These are phyloP conservation scores for Cercospora janseana DNA, from an alignment of 2,329 filamentous ascomycete genomes.

Conservation along the genomic window DNA sequence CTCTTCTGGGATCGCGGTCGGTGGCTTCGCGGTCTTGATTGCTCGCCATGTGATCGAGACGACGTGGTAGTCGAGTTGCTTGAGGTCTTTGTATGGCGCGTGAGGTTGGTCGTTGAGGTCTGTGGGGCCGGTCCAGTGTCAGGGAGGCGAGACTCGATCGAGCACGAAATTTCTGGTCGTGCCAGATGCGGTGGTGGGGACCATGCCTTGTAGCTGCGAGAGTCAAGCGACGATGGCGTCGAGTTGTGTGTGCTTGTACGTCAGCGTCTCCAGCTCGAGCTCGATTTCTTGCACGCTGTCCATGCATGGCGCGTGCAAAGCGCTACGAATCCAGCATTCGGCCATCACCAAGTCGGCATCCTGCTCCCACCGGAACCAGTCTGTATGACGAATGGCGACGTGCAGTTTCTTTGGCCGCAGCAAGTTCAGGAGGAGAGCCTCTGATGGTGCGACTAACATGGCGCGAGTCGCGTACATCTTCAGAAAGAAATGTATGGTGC, in stretches of 20 bases:
- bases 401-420: conserved; percentile 24
- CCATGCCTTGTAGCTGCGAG: conserved; percentile 27
- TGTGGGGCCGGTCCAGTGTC: conserved; percentile 49
- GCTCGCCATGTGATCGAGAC: conserved; percentile 41
- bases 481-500: conserved; percentile 27
- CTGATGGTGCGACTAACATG: conserved; percentile 8
- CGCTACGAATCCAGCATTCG: conserved; percentile 27
- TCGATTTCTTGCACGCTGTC: conserved; percentile 24
- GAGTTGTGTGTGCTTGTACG: conserved; percentile 48
- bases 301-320: conserved; percentile 35
- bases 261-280: conserved; percentile 48
- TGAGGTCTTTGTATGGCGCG: conserved; percentile 45
- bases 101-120: conserved; percentile 43
- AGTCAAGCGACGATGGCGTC: conserved; percentile 43
- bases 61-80: conserved; percentile 48
- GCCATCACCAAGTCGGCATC: conserved; percentile 31
- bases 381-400: conserved; percentile 39
- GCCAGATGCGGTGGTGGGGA: background rate
- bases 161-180: conserved; percentile 15
- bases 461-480: conserved; percentile 34
- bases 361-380: conserved; percentile 41
- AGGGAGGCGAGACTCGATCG: conserved; percentile 24
- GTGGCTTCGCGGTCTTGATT: background rate
- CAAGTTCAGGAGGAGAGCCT: background rate
- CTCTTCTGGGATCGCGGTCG: background rate